Conservation (phyloP, 805 yeast species). For the Yamadazyma takamatsuzukensis region DNA sequence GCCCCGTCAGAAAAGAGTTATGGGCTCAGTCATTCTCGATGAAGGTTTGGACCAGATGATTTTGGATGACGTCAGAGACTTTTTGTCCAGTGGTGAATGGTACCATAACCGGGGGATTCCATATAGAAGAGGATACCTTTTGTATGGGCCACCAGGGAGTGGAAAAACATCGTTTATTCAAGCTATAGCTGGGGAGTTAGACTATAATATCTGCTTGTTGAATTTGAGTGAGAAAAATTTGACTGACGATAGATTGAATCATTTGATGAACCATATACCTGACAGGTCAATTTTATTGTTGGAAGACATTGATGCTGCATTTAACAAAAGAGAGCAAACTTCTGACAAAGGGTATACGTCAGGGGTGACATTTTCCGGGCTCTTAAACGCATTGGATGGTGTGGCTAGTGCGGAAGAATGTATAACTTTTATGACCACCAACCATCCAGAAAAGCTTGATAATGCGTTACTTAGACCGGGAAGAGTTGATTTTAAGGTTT, state of each 20-base stretch:
- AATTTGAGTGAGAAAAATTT: slow-evolving; percentile 86
- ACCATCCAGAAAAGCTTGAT: slow-evolving; percentile 91
- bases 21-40: slow-evolving; percentile 86
- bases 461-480: slow-evolving; percentile 95
- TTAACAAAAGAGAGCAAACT: slow-evolving; percentile 72
- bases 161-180: slow-evolving; percentile 96
- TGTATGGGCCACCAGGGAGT: slow-evolving; percentile 97
- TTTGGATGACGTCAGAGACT: slow-evolving; percentile 72
- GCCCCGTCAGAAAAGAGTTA: slow-evolving; percentile 80
- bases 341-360: slow-evolving; percentile 75
- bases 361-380: slow-evolving; percentile 93
- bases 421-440: slow-evolving; percentile 96
- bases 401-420: slow-evolving; percentile 97
- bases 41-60: slow-evolving; percentile 65
- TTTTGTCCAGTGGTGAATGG: slow-evolving; percentile 80
- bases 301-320: slow-evolving; percentile 97
- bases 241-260: slow-evolving; percentile 92
- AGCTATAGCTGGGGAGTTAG: slow-evolving; percentile 94
- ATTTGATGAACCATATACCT: slow-evolving; percentile 94
- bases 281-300: slow-evolving; percentile 77
- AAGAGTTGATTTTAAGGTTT: slow-evolving; percentile 79
- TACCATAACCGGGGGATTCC: slow-evolving; percentile 97
- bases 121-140: slow-evolving; percentile 86
- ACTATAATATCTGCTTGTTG: slow-evolving; percentile 90
- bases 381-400: slow-evolving; percentile 92